Base-by-base conservation (phyloP, 2,329 filamentous ascomycete species). In the Fusarium udum region DNA sequence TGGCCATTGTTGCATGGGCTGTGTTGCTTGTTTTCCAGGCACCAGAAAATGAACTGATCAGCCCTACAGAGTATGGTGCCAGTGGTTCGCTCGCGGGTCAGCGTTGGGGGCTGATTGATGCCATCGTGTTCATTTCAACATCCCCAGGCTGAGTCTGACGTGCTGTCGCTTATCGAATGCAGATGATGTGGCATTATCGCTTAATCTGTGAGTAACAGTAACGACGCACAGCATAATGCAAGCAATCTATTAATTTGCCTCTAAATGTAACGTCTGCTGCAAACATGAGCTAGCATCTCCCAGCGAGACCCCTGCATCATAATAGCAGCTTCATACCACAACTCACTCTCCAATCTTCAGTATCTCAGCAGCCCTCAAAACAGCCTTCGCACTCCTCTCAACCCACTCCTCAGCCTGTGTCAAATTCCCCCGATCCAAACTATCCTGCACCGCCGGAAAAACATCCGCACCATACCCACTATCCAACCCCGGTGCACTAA, bases 1-100 rank as follows among this genome's bases (percentile, higher is more conserved):
- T 62, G 78, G 67, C 75, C 78, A 62, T 61, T 78, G 73, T 80
- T 76, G 56, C 75, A 77, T 75, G 78, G 77, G 73, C 72, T 73
- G 69, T 75, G 70, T 75, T 73, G 71, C 74, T 76, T 69, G 7
- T 36, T 53, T 69, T 71, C 71, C 67, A 78, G 76, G 72, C 75
- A 74, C 68, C 76, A 67, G 72, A 65, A 67, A 66, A 46, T 31
- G 40, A 28, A 31, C 39, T 61, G 53, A 67, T 78, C 74, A 78
- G 77, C 77, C 77, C 66, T 78, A 78, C 40, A 26, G 71, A 73
- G 26, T 69, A 22, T 4, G 26, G 45, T 32, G 34, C 20, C 18
- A 7, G 18, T 36, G 39, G 55, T 58, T 58, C 55, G 40, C 32
- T 49, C 12, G 0, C 2, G 31, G 40, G 40, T 34, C 34, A 26